Evolutionary conservation across 1,284 basidiomycete species (phyloP).

Genomic region (Cutaneotrichosporon mucoides): DNA sequence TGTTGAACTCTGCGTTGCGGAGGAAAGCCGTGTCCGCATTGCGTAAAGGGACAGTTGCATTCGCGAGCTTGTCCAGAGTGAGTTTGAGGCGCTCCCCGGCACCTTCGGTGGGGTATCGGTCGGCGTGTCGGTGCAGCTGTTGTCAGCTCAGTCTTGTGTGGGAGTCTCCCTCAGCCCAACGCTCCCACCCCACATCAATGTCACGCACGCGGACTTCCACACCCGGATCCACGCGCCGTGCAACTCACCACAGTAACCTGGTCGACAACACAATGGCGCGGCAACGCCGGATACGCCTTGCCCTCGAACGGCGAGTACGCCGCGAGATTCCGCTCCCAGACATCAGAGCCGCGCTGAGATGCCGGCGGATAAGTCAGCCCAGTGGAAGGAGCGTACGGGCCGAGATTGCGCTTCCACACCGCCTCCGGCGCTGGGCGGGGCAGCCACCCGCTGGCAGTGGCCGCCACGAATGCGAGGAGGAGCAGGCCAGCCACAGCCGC

Average conservation of each 20-base stretch:
- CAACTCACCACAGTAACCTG: neutral
- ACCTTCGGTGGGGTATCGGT: constrained; percentile 66
- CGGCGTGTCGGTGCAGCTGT: constrained; percentile 75
- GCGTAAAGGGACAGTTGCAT: constrained; percentile 35
- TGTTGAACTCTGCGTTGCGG: constrained; percentile 57
- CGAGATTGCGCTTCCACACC: too few species aligned
- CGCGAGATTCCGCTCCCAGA: too few species aligned
- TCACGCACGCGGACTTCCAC: too few species aligned
- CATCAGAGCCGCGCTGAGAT: too few species aligned
- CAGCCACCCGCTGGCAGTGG: neutral
- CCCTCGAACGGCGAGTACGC: too few species aligned
- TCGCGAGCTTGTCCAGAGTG: constrained; percentile 48
- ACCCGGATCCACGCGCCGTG: too few species aligned
- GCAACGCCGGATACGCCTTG: too few species aligned
- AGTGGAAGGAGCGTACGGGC: too few species aligned
- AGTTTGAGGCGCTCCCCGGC: constrained; percentile 53
- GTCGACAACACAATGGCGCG: neutral
- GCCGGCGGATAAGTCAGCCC: too few species aligned
- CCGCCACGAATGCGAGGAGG: neutral
- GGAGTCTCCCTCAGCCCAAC: too few species aligned
- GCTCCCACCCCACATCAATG: neutral
- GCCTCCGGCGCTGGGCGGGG: neutral
- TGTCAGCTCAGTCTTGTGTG: neutral
- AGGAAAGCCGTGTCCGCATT: constrained; percentile 60
- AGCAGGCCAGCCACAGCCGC: neutral